Percentiles rank a stretch among this genome's conserved stretches.
These are phyloP conservation scores for Diplodia scrobiculata DNA, from an alignment of 2,329 filamentous ascomycete genomes.

Conservation along the genomic window DNA sequence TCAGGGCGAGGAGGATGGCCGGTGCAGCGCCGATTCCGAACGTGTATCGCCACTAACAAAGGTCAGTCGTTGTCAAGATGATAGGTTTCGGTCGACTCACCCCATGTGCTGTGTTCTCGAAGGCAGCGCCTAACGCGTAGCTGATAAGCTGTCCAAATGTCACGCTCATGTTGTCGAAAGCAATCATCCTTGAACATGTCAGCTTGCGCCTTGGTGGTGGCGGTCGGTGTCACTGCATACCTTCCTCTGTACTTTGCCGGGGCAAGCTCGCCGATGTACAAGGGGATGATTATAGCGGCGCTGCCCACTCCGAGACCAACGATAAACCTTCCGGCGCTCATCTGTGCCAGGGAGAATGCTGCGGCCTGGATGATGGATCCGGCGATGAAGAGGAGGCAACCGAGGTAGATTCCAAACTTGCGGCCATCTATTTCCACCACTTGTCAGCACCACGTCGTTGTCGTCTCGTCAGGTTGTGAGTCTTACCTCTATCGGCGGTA, in stretches of 20 bases:
- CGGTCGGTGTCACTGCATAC: neutral
- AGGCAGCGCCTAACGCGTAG: conserved; percentile 41
- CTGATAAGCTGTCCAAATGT: conserved; percentile 40
- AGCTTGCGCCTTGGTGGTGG: neutral
- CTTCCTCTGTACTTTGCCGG: conserved; percentile 36
- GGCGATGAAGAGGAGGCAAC: conserved; percentile 34
- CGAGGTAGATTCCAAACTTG: conserved; percentile 37
- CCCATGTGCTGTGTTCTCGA: conserved; percentile 31
- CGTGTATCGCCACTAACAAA: conserved; percentile 36
- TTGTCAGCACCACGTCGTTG: neutral
- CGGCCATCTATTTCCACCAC: conserved; percentile 34
- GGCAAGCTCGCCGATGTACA: conserved; percentile 36
- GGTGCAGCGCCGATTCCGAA: conserved; percentile 44
- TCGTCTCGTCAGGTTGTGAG: neutral
- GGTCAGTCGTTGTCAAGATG: neutral
- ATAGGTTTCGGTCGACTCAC: neutral
- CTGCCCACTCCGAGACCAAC: conserved; percentile 40
- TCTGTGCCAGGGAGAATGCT: conserved; percentile 36
- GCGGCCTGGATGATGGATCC: conserved; percentile 39
- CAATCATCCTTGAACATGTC: conserved; percentile 40
- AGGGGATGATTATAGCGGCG: conserved; percentile 39
- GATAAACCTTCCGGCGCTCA: conserved; percentile 38
- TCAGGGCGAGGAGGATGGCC: conserved; percentile 41
- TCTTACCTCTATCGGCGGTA: conserved; percentile 40
- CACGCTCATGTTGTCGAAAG: conserved; percentile 45